These are phyloP conservation scores for Oleoguttula mirabilis DNA, from an alignment of 495 filamentous ascomycete genomes.

Conservation along the genomic window DNA sequence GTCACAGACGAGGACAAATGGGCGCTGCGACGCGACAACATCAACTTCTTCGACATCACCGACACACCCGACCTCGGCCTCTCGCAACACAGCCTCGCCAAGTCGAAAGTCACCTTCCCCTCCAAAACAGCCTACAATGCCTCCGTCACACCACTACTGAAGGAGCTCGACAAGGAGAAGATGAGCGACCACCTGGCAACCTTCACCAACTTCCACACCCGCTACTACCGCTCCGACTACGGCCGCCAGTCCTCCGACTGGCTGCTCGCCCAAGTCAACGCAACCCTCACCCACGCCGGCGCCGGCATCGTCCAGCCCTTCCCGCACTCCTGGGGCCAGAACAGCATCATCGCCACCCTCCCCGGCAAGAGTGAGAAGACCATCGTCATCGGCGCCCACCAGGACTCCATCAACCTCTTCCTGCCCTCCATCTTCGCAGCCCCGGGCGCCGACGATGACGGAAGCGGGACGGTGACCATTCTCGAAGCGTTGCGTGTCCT, in stretches of 20 bases:
- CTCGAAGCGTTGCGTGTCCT: slow-evolving; percentile 56
- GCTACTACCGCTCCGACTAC: slow-evolving; percentile 78
- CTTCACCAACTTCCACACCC: slow-evolving; percentile 73
- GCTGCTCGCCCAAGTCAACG: slow-evolving; percentile 65
- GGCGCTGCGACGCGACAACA: slow-evolving; percentile 65
- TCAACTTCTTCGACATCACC: slow-evolving; percentile 87
- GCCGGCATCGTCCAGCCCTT: slow-evolving; percentile 67
- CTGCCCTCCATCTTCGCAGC: slow-evolving; percentile 70
- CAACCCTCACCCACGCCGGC: slow-evolving; percentile 55
- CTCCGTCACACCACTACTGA: slow-evolving; percentile 53
- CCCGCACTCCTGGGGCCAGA: slow-evolving; percentile 77
- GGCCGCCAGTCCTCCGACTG: slow-evolving; percentile 83
- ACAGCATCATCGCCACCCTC: slow-evolving; percentile 83
- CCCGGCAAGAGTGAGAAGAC: slow-evolving; percentile 79
- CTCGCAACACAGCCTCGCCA: slow-evolving; percentile 21
- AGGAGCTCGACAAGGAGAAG: slow-evolving; percentile 57
- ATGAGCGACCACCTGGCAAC: slow-evolving; percentile 67
- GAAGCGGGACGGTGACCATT: slow-evolving; percentile 66
- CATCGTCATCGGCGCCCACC: slow-evolving; percentile 62
- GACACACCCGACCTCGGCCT: slow-evolving; percentile 48
- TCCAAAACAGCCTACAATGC: slow-evolving; percentile 50
- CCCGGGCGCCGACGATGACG: slow-evolving; percentile 66
- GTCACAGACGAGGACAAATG: slow-evolving; percentile 94
- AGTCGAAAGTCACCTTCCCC: slow-evolving; percentile 49
- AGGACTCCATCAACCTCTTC: slow-evolving; percentile 84